A percentile compares a stretch with the other conserved stretches of the same genome.
phyloP scores from a whole-genome alignment of 2,329 filamentous ascomycete genomes.

The Tolypocladium guangdongense region DNA sequence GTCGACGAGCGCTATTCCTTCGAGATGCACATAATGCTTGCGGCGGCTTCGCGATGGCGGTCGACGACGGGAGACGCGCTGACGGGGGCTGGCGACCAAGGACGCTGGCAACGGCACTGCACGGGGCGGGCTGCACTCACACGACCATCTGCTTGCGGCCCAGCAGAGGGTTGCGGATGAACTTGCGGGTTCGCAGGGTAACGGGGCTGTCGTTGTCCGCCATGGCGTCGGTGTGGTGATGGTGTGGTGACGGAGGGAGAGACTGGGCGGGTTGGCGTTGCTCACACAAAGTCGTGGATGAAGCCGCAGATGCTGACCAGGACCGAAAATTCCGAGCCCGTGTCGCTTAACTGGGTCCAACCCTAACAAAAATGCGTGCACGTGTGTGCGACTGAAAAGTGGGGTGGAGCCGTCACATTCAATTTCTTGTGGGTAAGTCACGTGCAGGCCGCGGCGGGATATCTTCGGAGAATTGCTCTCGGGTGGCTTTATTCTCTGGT shows the following conservation, averaged over 20 bases:
- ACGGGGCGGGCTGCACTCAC: conserved; percentile 51
- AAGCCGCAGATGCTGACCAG: conserved; percentile 15
- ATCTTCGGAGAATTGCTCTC: not conserved
- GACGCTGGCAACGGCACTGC: not conserved
- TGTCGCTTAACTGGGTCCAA: conserved; percentile 35
- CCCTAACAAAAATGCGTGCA: conserved; percentile 24
- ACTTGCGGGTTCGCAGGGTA: conserved; percentile 96
- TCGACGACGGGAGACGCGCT: not conserved
- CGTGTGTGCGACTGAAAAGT: not conserved
- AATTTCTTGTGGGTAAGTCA: not conserved
- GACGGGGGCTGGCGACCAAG: not conserved
- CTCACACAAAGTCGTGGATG: conserved; percentile 18
- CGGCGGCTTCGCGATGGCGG: not conserved
- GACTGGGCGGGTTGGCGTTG: conserved; percentile 16
- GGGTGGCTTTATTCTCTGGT: no score
- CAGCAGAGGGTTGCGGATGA: conserved; percentile 99
- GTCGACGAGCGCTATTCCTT: not conserved
- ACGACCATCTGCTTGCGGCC: conserved; percentile 99
- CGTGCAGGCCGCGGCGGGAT: not conserved
- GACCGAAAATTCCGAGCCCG: conserved; percentile 24
- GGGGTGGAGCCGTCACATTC: not conserved
- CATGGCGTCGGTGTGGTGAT: conserved; percentile 58
- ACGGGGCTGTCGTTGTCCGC: conserved; percentile 70
- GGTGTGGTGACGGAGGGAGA: conserved; percentile 19
- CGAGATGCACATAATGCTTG: not conserved